phyloP scores from a whole-genome alignment of 2,329 filamentous ascomycete genomes.

The Cercospora sojina region DNA sequence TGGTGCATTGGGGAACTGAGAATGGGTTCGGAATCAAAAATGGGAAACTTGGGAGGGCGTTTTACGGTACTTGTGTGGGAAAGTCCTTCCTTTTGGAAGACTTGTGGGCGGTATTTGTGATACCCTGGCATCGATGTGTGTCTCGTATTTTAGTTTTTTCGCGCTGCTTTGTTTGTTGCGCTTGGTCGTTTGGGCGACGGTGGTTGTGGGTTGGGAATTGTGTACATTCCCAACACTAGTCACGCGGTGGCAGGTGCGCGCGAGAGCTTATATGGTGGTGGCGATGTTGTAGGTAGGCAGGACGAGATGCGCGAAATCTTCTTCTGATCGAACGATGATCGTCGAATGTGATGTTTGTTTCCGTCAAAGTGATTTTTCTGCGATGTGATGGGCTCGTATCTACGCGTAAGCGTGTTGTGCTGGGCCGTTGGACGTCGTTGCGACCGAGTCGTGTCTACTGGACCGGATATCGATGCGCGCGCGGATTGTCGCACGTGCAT shows the following conservation, averaged over 20 bases:
- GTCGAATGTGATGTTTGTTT: not conserved
- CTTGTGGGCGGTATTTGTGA: constrained; percentile 31
- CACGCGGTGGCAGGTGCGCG: not conserved
- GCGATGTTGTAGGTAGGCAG: not conserved
- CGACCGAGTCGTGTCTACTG: not conserved
- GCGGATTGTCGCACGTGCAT: not conserved
- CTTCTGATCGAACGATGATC: not conserved
- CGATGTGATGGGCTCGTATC: not conserved
- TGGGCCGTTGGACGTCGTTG: not conserved
- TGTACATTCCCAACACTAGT: not conserved
- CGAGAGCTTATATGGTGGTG: not conserved
- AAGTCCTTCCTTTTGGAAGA: constrained; percentile 2
- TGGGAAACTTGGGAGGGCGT: not conserved
- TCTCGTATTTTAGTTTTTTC: constrained; percentile 9
- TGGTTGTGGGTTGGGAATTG: not conserved
- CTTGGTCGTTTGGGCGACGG: not conserved
- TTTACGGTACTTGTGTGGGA: not conserved
- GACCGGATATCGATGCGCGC: not conserved
- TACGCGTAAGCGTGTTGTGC: not conserved
- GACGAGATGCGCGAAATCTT: not conserved
- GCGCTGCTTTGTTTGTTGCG: not conserved
- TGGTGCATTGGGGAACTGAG: not conserved
- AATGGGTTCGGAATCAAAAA: not conserved
- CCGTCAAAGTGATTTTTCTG: not conserved
- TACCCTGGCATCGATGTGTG: constrained; percentile 25